Conservation (phyloP, 805 yeast species). For the Citeromyces matritensis region DNA sequence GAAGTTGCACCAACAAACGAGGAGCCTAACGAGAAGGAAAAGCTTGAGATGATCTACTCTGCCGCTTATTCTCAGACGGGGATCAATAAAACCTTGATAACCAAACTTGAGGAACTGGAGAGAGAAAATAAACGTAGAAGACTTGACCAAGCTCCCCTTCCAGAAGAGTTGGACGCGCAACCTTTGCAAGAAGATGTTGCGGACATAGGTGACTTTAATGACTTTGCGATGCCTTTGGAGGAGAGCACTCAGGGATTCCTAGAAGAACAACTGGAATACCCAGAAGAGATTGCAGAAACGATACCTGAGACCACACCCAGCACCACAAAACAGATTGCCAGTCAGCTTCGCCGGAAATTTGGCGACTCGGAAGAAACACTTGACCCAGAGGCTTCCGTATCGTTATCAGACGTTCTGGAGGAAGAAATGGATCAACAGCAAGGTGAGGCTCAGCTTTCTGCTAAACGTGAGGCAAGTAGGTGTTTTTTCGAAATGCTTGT, state of each 20-base stretch:
- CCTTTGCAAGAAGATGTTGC: neutral
- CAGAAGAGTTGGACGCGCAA: no score
- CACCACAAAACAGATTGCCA: slow-evolving; percentile 40
- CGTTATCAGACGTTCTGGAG: slow-evolving; percentile 23
- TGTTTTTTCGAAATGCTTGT: slow-evolving; percentile 75
- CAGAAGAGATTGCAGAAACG: slow-evolving; percentile 9
- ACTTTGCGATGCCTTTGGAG: slow-evolving; percentile 1
- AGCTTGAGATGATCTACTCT: neutral
- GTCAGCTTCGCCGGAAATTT: slow-evolving; percentile 21
- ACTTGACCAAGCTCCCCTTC: neutral
- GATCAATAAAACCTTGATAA: no score
- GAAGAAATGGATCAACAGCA: slow-evolving; percentile 13
- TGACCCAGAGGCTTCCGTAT: slow-evolving; percentile 8
- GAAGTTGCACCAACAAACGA: slow-evolving; percentile 3
- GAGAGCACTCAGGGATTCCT: slow-evolving; percentile 5
- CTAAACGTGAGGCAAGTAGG: slow-evolving; percentile 48
- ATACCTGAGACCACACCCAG: slow-evolving; percentile 20
- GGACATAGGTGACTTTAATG: slow-evolving; percentile 4
- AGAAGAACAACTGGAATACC: slow-evolving; percentile 8
- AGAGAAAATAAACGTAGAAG: neutral
- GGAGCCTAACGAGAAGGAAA: neutral
- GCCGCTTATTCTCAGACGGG: no score
- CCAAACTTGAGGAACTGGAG: neutral
- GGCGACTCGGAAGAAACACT: slow-evolving; percentile 2
- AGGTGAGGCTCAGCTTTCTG: slow-evolving; percentile 15